phyloP scores from a whole-genome alignment of 805 yeast species.

The Spathaspora passalidarum region DNA sequence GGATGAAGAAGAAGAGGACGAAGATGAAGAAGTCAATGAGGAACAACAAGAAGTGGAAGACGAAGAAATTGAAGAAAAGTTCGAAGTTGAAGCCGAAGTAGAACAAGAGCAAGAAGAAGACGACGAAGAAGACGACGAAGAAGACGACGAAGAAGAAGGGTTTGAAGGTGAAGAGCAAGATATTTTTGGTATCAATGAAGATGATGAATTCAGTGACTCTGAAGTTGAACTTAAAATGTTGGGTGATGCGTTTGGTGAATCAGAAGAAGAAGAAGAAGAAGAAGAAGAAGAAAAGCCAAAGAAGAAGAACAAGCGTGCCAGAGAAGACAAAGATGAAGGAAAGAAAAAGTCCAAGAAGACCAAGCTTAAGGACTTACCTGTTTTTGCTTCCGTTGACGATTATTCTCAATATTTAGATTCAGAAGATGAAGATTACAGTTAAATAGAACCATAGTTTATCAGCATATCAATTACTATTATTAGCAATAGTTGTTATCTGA shows the following conservation, averaged over 20 bases:
- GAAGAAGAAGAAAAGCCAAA: slow-evolving; percentile 27
- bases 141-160: slow-evolving; percentile 26
- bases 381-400: slow-evolving; percentile 86
- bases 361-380: slow-evolving; percentile 68
- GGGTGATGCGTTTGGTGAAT: slow-evolving; percentile 33
- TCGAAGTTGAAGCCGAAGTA: slow-evolving; percentile 14
- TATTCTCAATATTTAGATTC: slow-evolving; percentile 71
- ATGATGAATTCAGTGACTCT: slow-evolving; percentile 24
- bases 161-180: slow-evolving; percentile 21
- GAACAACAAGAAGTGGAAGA: slow-evolving; percentile 26
- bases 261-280: slow-evolving; percentile 23
- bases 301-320: slow-evolving; percentile 18
- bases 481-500: no score
- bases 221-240: slow-evolving; percentile 19
- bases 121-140: slow-evolving; percentile 17
- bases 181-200: slow-evolving; percentile 21
- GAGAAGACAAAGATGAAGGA: slow-evolving; percentile 22
- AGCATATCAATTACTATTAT: no score
- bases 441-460: not conserved
- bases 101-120: slow-evolving; percentile 28
- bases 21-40: slow-evolving; percentile 24
- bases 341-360: slow-evolving; percentile 45
- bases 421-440: slow-evolving; percentile 50
- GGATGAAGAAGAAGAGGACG: slow-evolving; percentile 43
- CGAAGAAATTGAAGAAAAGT: slow-evolving; percentile 16